Base-by-base conservation (phyloP, 2,329 filamentous ascomycete genomes). In the Fusarium palustre region DNA sequence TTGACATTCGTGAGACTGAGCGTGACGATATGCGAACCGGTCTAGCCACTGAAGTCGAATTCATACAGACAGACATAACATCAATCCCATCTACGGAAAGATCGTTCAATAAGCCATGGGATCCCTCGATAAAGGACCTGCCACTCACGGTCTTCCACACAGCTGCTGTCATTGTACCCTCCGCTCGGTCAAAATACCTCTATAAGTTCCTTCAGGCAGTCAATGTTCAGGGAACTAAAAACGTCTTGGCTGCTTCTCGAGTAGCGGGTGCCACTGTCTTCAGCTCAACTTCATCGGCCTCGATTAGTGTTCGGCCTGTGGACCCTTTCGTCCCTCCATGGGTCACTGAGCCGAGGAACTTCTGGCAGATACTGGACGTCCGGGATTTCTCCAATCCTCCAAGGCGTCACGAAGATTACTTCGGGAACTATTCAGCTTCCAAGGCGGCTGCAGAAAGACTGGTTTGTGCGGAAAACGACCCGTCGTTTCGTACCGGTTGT, bases 121-220 rank as follows among this genome's bases (percentile, higher is more conserved):
- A 48, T 7, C 24, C 12, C 1, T 39, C 18, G 0, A 20, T 49
- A 39, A 31, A 42, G 20, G 24, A 46, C 7, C 7, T 65, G 2
- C 59, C 59, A 6, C 53, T 65, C 9, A 64, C 62, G 1, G 62
- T 59, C 16, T 65, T 48, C 15, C 59, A 65, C 24, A 64, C 41
- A 9, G 47, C 47, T 15, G 54, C 59, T 36, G 7, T 59, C 1
- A 64, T 65, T 20, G 7, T 49, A 13, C 46, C 53, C 5, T 57
- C 59, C 4, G 22, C 59, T 8, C 30, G 59, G 31, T 53, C 59
- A 4, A 59, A 38, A 18, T 28, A 59, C 16, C 53, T 65, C 3
- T 65, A 48, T n/a, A 34, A 22, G 2, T 39, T 64, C 13, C 48
- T 36, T 6, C 53, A 65, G 15, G 7, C 18, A 13, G 34, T 53